Evolutionary conservation across 768 basidiomycete genomes (phyloP), one percentile per base, ranked within the genome.

Genomic region (Hydnomerulius pinastri): DNA sequence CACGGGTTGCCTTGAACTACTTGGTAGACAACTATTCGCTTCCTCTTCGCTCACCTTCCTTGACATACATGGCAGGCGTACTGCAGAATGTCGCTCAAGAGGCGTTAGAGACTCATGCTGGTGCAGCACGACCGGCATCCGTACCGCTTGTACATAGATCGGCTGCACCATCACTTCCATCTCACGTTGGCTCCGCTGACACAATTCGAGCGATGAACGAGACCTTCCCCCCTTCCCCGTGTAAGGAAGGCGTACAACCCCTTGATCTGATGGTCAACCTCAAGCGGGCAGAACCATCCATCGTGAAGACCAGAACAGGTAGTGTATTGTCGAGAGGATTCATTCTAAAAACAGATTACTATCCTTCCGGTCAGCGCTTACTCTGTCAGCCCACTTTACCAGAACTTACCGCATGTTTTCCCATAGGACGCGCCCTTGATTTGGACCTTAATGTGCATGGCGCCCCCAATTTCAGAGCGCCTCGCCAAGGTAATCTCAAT

Each of bases 321-420:
- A 90, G 87, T 58, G 92, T 96, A 28, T 74, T 96, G 6, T 85
- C 88, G 4, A 73, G 92, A 54, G 91, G 93, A 0, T 92, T 94
- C 66, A 95, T 99, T 48, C 72, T 99, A 59, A 99, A 98, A 76
- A 95, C 93, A 15, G 95, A 97, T 71, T 77, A 87, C 65, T 87
- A 91, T 68, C 87, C 88, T 28, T 87, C 87, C 53, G 87, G 87
- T 83, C 53, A 27, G 65, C 56, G 65, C 60, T 33, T 51, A 30
- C 49, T 21, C 28, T 8, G 24, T 15, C 7, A 38, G 13, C 25
- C 47, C 32, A 15, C 21, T 18, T 29, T 29, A 35, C 35, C n/a
- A 30, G 28, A 17, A 41, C 43, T 60, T 42, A 54, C n/a, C 36
- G 47, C 28, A 23, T 40, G 29, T 23, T 32, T 11, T 25, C 29